phyloP scores from a whole-genome alignment of 1,139 yeast species.

The Torulaspora pretoriensis region DNA sequence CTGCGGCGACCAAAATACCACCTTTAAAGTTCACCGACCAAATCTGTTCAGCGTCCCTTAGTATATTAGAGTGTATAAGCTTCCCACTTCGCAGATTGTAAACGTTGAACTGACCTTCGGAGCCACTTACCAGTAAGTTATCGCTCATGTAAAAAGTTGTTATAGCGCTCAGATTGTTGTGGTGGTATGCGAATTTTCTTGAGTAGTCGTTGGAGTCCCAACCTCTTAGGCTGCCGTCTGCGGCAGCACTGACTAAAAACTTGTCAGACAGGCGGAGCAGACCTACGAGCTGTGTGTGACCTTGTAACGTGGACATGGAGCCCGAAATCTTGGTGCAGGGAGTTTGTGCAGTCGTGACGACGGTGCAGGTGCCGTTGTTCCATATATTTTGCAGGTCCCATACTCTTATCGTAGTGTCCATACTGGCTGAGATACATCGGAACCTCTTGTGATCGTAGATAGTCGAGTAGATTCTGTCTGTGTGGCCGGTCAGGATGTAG shows the following conservation, averaged over 20 bases:
- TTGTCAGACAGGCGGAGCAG: conserved; percentile 72
- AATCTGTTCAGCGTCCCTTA: conserved; percentile 76
- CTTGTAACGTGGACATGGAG: conserved; percentile 43
- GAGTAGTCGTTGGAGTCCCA: conserved; percentile 88
- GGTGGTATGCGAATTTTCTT: conserved; percentile 62
- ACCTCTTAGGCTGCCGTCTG: conserved; percentile 83
- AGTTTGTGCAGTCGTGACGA: conserved; percentile 25
- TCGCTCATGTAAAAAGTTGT: conserved; percentile 93
- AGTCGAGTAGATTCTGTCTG: conserved; percentile 81
- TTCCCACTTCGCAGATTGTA: conserved; percentile 83
- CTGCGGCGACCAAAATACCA: conserved; percentile 86
- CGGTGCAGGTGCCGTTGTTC: conserved; percentile 32
- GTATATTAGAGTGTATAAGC: conserved; percentile 63
- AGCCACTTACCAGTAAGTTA: conserved; percentile 80
- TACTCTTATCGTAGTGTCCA: conserved; percentile 82
- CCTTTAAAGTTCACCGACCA: conserved; percentile 94
- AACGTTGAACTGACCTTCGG: conserved; percentile 72
- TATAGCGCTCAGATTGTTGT: conserved; percentile 84
- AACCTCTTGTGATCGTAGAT: conserved; percentile 71
- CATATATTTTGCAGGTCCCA: conserved; percentile 66
- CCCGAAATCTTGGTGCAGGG: conserved; percentile 33
- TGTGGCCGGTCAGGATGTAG: conserved; percentile 75
- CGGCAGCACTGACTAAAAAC: conserved; percentile 91
- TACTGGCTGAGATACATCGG: conserved; percentile 86
- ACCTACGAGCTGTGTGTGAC: conserved; percentile 89